Base-by-base conservation (phyloP, 2,329 filamentous ascomycete genomes). In the Lachnellula subtilissima region DNA sequence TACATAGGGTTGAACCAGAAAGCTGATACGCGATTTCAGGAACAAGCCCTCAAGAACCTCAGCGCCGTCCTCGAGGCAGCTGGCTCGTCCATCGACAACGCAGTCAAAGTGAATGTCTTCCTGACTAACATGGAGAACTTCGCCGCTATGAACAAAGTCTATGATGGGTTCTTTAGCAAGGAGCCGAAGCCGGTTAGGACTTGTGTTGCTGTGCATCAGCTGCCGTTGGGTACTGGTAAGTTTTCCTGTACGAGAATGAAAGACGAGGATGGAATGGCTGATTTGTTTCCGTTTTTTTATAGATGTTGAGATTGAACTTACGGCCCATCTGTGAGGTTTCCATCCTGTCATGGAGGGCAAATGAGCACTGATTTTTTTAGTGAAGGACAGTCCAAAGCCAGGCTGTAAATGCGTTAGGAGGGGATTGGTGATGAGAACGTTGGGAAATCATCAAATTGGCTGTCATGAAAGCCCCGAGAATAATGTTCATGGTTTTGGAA, bases 91-190 rank as follows among this genome's bases (percentile, higher is more conserved):
- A 72, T 87, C 39, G 73, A 78, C 32, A 84, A 86, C 54, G 78
- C 83, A 0, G 78, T 88, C 68, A 88, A 88, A 70, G 79, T 85
- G 59, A 88, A 87, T 63, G 75, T 88, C 25, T 89, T 84, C 66
- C 68, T 89, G 19, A 81, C 79, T 1, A 77, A 79, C 56, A 88
- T 89, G 84, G 74, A 79, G 48, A 76, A 88, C 67, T 88, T 87
- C 66, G 77, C 74, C 0, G 72, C 74, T 9, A 78, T 85, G 72
- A 84, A 84, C 58, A 76, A 78, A 57, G 79, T 75, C 3, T 85
- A 82, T 55, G 73, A 75, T 32, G 74, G 78, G 64, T 75, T 78
- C 56, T 80, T 81, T 56, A 67, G 61, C 9, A 67, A 70, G 55
- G 69, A 74, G 15, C 72, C 73, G 1, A 78, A 77, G 68, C 78